Conservation (phyloP, 2,329 filamentous ascomycete species). For the Xylaria sp. region DNA sequence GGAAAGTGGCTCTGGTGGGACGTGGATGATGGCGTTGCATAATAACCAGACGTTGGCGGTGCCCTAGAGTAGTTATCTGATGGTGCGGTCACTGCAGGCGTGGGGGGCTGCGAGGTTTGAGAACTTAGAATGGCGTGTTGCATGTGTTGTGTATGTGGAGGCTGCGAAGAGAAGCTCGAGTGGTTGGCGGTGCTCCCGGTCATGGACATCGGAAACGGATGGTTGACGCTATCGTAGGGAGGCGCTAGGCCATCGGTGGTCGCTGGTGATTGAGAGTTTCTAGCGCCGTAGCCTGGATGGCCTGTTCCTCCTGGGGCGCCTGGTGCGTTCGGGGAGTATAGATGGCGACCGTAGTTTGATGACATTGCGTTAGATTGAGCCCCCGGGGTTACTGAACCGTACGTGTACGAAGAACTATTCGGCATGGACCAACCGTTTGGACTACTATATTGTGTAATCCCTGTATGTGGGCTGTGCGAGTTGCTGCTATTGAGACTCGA, state of each 20-base stretch:
- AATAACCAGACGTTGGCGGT: conserved; percentile 70
- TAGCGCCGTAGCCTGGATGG: conserved; percentile 54
- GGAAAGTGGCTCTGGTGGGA: conserved; percentile 59
- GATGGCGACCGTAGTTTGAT: conserved; percentile 54
- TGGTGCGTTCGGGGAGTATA: conserved; percentile 49
- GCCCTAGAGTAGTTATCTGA: conserved; percentile 68
- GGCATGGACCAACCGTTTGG: conserved; percentile 69
- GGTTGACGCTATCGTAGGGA: conserved; percentile 73
- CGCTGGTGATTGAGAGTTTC: conserved; percentile 66
- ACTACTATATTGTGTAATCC: conserved; percentile 64
- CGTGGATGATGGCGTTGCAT: conserved; percentile 60
- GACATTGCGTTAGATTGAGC: conserved; percentile 57
- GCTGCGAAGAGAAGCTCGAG: conserved; percentile 47
- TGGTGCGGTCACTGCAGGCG: conserved; percentile 65
- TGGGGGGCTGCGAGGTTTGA: conserved; percentile 61
- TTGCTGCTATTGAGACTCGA: conserved; percentile 70
- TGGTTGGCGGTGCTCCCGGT: conserved; percentile 59
- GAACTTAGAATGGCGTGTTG: conserved; percentile 58
- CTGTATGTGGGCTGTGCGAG: conserved; percentile 66
- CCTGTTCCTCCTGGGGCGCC: conserved; percentile 31
- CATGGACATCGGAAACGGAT: conserved; percentile 70
- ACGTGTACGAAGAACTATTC: conserved; percentile 61
- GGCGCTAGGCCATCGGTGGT: conserved; percentile 71
- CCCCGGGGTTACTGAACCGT: conserved; percentile 65
- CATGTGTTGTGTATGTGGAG: conserved; percentile 46